Conservation (phyloP, 331 rosid species). For the Phaseolus coccineus region DNA sequence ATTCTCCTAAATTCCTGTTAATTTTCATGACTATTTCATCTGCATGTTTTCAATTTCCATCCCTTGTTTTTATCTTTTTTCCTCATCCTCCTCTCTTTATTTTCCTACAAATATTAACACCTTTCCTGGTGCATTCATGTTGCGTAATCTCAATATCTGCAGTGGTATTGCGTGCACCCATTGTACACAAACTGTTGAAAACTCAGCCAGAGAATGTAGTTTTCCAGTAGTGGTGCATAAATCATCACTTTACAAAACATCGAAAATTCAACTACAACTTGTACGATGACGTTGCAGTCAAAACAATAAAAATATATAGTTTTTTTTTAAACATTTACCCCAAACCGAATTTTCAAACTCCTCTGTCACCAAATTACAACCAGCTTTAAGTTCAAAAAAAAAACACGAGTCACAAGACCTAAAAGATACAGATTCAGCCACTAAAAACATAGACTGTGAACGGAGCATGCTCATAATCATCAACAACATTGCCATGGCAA, state of each 20-base stretch:
- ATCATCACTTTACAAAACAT: neutral
- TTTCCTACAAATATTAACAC: conserved; percentile 6
- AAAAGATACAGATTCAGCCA: conserved; percentile 31
- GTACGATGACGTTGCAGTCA: neutral
- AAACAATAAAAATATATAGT: neutral
- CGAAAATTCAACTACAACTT: neutral
- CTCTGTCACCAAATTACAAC: neutral
- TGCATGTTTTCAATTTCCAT: neutral
- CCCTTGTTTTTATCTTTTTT: neutral
- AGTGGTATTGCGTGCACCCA: conserved; percentile 5
- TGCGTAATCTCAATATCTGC: neutral
- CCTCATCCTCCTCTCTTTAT: neutral
- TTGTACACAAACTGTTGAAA: conserved; percentile 11
- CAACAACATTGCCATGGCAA: neutral
- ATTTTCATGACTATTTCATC: neutral
- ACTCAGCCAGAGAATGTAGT: neutral
- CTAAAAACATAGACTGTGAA: neutral
- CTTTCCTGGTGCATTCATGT: neutral
- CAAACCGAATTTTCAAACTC: neutral
- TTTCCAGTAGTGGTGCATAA: neutral
- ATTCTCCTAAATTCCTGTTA: neutral
- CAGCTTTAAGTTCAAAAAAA: conserved; percentile 16
- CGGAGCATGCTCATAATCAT: conserved; percentile 1
- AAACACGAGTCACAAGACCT: neutral
- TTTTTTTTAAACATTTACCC: neutral